These are phyloP conservation scores for Neltuma alba DNA, from an alignment of 306 rosid species.

Conservation along the genomic window DNA sequence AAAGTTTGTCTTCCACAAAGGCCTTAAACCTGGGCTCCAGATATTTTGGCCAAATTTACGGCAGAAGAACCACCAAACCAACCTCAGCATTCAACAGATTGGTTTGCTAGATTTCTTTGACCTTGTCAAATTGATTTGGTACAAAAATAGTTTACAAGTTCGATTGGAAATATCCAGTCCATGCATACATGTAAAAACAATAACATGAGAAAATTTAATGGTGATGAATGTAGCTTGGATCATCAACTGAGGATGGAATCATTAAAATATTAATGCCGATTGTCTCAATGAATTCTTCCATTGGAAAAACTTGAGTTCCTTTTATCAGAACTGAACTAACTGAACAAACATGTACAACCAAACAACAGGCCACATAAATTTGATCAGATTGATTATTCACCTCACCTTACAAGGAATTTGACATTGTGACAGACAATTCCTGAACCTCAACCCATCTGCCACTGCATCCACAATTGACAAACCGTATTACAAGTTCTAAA, in stretches of 20 bases:
- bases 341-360: neutral
- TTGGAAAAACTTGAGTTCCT: conserved; percentile 4
- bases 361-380: neutral
- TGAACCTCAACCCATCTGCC: conserved; percentile 74
- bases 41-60: neutral
- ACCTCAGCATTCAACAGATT: neutral
- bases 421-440: conserved; percentile 24
- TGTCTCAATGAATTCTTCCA: neutral
- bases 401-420: conserved; percentile 48
- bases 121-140: neutral
- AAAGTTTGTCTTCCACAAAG: neutral
- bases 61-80: conserved; percentile 1
- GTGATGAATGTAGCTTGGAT: neutral
- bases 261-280: neutral
- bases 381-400: conserved; percentile 31
- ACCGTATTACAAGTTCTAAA: conserved; percentile 21
- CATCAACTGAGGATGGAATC: neutral
- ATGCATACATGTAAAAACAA: neutral
- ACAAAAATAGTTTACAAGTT: neutral
- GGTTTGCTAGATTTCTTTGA: conserved; percentile 4
- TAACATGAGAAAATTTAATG: neutral
- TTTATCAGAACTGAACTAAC: neutral
- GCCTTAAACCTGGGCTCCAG: neutral
- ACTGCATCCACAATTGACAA: conserved; percentile 61
- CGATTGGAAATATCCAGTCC: neutral